Percentiles rank a stretch among this genome's conserved stretches.
phyloP scores from a whole-genome alignment of 1,139 yeast species.

The Geotrichum phurueaensis region DNA sequence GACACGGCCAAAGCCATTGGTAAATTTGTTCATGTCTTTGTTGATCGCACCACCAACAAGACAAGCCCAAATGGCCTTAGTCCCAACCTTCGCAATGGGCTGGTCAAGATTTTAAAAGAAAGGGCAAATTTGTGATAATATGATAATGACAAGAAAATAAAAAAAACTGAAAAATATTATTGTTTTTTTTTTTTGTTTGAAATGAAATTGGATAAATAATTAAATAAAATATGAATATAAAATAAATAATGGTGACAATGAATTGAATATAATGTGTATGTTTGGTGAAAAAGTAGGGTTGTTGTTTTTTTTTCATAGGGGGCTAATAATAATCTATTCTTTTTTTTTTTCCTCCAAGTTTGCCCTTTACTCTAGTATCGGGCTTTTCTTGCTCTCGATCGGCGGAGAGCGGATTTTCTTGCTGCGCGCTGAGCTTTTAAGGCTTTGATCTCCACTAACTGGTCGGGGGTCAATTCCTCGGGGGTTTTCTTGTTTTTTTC shows the following conservation, averaged over 20 bases:
- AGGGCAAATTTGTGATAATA: background rate
- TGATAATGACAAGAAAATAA: background rate
- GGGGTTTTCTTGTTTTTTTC: background rate
- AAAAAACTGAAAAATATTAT: background rate
- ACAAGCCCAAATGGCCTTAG: background rate
- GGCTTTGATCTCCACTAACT: background rate
- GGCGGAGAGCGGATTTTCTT: background rate
- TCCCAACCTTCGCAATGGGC: background rate
- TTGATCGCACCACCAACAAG: constrained; percentile 26
- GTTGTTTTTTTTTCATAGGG: background rate
- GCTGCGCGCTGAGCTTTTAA: background rate
- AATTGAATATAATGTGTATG: background rate
- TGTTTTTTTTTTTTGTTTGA: no score
- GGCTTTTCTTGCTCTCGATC: background rate
- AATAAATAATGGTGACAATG: background rate
- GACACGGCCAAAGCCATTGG: constrained; percentile 30
- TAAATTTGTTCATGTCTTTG: constrained; percentile 31
- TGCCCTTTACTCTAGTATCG: background rate
- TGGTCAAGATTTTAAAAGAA: background rate
- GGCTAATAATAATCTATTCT: background rate
- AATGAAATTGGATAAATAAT: background rate
- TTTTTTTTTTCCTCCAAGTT: background rate
- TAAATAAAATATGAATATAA: background rate
- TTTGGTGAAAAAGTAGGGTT: background rate
- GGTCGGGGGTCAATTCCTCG: background rate